Evolutionary conservation across 2,329 filamentous ascomycete species (phyloP).

Genomic region (Alternaria metachromatica): DNA sequence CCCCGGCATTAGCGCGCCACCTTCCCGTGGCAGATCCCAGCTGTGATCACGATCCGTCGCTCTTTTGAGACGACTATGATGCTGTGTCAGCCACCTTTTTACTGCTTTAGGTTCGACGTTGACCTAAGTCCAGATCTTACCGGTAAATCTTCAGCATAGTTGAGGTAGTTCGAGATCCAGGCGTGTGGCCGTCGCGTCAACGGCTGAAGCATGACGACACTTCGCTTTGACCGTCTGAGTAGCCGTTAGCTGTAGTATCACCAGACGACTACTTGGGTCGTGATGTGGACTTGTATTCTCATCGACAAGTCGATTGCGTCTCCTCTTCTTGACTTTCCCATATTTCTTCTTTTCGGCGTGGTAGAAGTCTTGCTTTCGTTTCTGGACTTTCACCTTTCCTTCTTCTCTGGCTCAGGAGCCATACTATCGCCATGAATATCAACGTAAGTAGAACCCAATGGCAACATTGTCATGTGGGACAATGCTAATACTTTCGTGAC

Average conservation of each 20-base stretch:
- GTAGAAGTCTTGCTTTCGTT: not conserved
- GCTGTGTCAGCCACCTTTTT: not conserved
- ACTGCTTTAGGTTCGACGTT: not conserved
- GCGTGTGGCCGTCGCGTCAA: not conserved
- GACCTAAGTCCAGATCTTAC: not conserved
- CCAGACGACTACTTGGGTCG: not conserved
- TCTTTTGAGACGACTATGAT: not conserved
- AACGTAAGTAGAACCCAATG: not conserved
- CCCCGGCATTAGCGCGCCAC: not conserved
- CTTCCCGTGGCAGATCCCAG: not conserved
- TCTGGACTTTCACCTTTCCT: not conserved
- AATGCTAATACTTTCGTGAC: not conserved
- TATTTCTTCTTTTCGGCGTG: not conserved
- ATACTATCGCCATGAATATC: not conserved
- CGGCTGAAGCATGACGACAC: constrained; percentile 4
- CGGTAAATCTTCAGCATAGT: not conserved
- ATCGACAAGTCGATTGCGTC: not conserved
- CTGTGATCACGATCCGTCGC: not conserved
- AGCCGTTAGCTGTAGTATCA: not conserved
- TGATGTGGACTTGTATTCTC: not conserved
- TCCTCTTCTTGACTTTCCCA: not conserved
- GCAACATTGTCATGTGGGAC: not conserved
- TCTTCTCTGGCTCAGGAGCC: not conserved
- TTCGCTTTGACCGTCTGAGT: not conserved
- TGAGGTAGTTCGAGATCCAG: not conserved